phyloP scores from a whole-genome alignment of 1,284 basidiomycete species.

The Ganoderma meredithae region DNA sequence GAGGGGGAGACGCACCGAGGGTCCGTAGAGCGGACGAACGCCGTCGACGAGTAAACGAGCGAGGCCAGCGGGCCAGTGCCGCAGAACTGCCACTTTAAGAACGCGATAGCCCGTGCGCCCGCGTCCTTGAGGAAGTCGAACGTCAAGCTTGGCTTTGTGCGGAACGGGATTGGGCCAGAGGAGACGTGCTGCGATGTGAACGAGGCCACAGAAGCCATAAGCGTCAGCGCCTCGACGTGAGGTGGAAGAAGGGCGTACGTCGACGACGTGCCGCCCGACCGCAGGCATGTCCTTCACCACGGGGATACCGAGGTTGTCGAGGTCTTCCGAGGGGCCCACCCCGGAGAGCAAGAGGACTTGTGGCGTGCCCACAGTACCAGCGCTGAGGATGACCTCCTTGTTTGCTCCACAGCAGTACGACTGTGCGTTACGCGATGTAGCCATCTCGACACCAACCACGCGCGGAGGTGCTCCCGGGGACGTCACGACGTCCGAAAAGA shows the following conservation, averaged over 20 bases:
- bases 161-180: slow-evolving; percentile 39
- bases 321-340: slow-evolving; percentile 48
- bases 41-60: slow-evolving; percentile 33
- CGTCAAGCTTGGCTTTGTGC: slow-evolving; percentile 40
- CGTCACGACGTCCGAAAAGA: slow-evolving; percentile 33
- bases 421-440: slow-evolving; percentile 26
- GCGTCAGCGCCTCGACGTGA: neutral
- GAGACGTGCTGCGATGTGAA: slow-evolving; percentile 38
- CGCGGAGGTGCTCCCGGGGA: slow-evolving; percentile 17
- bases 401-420: slow-evolving; percentile 41
- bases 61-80: slow-evolving; percentile 42
- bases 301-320: slow-evolving; percentile 46
- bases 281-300: slow-evolving; percentile 46
- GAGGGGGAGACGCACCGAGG: slow-evolving; percentile 26
- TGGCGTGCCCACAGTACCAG: slow-evolving; percentile 53
- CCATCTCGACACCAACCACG: slow-evolving; percentile 44
- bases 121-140: slow-evolving; percentile 42
- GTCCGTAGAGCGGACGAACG: slow-evolving; percentile 46
- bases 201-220: neutral
- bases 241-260: slow-evolving; percentile 41
- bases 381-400: slow-evolving; percentile 51
- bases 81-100: slow-evolving; percentile 43
- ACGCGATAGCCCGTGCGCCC: slow-evolving; percentile 33
- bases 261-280: slow-evolving; percentile 53
- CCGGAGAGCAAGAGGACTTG: slow-evolving; percentile 59